These are phyloP conservation scores for Geotrichum aggregatum DNA, from an alignment of 1,139 yeast species.

Conservation along the genomic window DNA sequence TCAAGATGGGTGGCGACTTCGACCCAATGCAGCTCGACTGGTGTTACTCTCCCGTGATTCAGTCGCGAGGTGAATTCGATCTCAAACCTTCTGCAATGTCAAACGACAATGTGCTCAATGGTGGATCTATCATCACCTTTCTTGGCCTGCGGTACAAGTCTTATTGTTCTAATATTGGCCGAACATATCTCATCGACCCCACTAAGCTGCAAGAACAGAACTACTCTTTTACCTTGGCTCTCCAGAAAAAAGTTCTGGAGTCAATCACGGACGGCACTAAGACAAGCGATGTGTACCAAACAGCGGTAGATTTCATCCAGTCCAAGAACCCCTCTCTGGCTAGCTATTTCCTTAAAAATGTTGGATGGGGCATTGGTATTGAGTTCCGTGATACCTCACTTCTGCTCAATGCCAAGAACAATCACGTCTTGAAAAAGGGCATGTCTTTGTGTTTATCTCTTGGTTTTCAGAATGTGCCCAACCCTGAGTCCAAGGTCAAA, in stretches of 20 bases:
- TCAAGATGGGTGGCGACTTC: slow-evolving; percentile 60
- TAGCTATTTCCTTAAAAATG: slow-evolving; percentile 65
- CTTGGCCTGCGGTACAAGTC: slow-evolving; percentile 84
- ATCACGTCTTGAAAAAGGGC: slow-evolving; percentile 63
- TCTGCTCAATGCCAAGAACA: slow-evolving; percentile 69
- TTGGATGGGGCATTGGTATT: slow-evolving; percentile 88
- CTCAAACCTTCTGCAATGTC: slow-evolving; percentile 82
- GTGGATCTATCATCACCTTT: slow-evolving; percentile 79
- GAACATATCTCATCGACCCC: slow-evolving; percentile 90
- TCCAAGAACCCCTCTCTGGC: slow-evolving; percentile 58
- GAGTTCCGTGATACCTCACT: slow-evolving; percentile 82
- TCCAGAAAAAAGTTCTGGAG: slow-evolving; percentile 53
- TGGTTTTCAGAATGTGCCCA: slow-evolving; percentile 64
- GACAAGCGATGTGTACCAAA: slow-evolving; percentile 63
- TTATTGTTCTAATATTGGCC: slow-evolving; percentile 81
- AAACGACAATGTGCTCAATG: slow-evolving; percentile 57
- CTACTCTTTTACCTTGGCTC: slow-evolving; percentile 66
- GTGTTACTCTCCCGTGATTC: slow-evolving; percentile 91
- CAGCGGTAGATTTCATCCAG: slow-evolving; percentile 56
- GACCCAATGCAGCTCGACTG: slow-evolving; percentile 81
- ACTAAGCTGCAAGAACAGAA: slow-evolving; percentile 71
- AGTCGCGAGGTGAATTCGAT: slow-evolving; percentile 83
- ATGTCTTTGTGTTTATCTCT: slow-evolving; percentile 72
- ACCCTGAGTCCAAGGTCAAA: slow-evolving; percentile 43
- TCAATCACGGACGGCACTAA: slow-evolving; percentile 63